Evolutionary conservation across 2,329 filamentous ascomycete species (phyloP).

Genomic region (Sarocladium strictum): DNA sequence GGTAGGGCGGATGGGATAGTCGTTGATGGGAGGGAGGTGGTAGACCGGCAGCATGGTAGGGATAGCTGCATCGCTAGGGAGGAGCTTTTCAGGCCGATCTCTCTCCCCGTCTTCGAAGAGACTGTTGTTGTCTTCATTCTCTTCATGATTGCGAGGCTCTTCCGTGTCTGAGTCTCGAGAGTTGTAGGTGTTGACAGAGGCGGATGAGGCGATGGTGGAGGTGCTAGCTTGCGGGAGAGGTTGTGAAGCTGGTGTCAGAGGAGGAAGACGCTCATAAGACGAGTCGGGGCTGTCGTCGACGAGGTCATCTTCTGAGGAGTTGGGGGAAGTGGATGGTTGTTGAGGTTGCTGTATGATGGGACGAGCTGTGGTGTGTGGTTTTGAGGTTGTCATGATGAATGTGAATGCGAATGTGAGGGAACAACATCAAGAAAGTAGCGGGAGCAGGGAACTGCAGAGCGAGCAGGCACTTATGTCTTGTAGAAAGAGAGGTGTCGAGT

Average conservation of each 20-base stretch:
- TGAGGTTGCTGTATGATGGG: background rate
- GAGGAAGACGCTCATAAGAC: slow-evolving; percentile 9
- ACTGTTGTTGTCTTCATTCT: slow-evolving; percentile 20
- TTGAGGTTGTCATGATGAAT: slow-evolving; percentile 3
- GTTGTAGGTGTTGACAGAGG: slow-evolving; percentile 71
- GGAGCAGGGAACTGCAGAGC: background rate
- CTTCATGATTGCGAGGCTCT: slow-evolving; percentile 22
- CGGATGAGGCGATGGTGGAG: slow-evolving; percentile 11
- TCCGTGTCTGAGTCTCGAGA: slow-evolving; percentile 50
- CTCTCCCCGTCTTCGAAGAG: slow-evolving; percentile 19
- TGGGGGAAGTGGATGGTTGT: background rate
- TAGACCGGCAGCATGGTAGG: slow-evolving; percentile 50
- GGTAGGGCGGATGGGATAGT: slow-evolving; percentile 65
- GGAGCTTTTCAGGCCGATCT: slow-evolving; percentile 17
- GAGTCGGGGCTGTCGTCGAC: slow-evolving; percentile 7
- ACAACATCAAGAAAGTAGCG: background rate
- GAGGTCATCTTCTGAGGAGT: slow-evolving; percentile 7
- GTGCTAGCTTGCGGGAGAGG: slow-evolving; percentile 7
- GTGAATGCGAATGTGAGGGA: background rate
- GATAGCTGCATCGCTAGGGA: slow-evolving; percentile 29
- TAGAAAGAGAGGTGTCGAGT: background rate
- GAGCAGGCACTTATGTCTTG: background rate
- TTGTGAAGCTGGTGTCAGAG: slow-evolving; percentile 4
- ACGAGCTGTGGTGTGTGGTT: background rate
- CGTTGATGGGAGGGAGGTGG: slow-evolving; percentile 50